These are phyloP conservation scores for Esteya vermicola DNA, from an alignment of 2,329 filamentous ascomycete genomes.

Conservation along the genomic window DNA sequence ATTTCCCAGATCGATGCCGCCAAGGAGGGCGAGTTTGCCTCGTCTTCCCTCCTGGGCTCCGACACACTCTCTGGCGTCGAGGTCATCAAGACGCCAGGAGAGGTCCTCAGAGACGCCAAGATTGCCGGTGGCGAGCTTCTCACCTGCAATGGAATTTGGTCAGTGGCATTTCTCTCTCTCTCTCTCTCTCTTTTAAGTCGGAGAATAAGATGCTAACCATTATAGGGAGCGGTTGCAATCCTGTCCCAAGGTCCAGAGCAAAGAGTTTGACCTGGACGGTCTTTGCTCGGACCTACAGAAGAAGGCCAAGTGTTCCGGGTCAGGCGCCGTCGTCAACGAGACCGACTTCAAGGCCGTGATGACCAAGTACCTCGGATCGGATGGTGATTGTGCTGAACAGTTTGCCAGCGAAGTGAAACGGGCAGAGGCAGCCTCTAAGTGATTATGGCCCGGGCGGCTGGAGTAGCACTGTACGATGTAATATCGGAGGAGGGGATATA, in stretches of 20 bases:
- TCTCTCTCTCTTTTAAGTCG: neutral
- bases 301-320: conserved; percentile 91
- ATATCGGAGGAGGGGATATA: too few relatives aligned
- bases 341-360: conserved; percentile 75
- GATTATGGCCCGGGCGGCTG: too few relatives aligned
- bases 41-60: conserved; percentile 8
- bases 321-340: conserved; percentile 77
- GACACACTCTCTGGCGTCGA: too few relatives aligned
- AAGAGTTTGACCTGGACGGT: conserved; percentile 85
- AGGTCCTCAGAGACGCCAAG: neutral
- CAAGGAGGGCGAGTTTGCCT: conserved; percentile 44
- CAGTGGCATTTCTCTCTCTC: too few relatives aligned
- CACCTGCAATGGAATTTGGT: conserved; percentile 90
- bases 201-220: conserved; percentile 2
- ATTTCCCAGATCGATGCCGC: conserved; percentile 65
- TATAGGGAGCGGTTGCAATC: conserved; percentile 77
- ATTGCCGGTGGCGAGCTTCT: conserved; percentile 30
- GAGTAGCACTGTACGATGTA: too few relatives aligned
- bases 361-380: conserved; percentile 43
- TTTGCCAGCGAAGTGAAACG: too few relatives aligned
- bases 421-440: too few relatives aligned
- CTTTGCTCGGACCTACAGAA: conserved; percentile 86
- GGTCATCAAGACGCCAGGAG: neutral
- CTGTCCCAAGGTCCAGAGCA: conserved; percentile 75
- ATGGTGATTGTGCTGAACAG: too few relatives aligned